Conservation (phyloP, 768 basidiomycete genomes). For the Phallus indusiatus region DNA sequence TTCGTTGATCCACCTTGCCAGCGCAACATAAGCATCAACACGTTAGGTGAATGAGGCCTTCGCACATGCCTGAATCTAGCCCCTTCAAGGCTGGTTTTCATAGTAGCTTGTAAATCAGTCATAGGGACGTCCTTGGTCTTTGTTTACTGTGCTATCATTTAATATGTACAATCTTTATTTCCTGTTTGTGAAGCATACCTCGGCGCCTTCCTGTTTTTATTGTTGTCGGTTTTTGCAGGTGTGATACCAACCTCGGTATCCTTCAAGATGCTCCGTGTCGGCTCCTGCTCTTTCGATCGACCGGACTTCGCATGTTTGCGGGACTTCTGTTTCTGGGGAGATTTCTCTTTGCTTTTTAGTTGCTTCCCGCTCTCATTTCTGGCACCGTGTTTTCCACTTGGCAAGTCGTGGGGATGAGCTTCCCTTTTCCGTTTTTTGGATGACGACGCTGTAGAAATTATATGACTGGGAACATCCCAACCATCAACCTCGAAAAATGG, state of each 20-base stretch:
- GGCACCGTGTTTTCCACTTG: conserved; percentile 43
- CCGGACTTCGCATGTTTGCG: neutral
- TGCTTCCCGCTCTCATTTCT: conserved; percentile 25
- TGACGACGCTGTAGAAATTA: conserved; percentile 28
- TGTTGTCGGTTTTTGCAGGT: neutral
- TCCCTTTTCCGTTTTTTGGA: conserved; percentile 46
- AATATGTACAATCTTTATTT: neutral
- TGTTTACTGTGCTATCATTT: neutral
- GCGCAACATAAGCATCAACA: conserved; percentile 16
- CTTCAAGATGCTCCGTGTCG: neutral
- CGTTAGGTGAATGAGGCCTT: neutral
- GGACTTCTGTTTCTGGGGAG: conserved; percentile 10
- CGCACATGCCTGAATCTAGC: conserved; percentile 71
- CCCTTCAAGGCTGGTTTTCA: conserved; percentile 75
- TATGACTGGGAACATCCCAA: conserved; percentile 43
- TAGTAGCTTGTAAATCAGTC: conserved; percentile 64
- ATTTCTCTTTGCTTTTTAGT: conserved; percentile 4
- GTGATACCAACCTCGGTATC: neutral
- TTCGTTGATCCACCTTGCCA: conserved; percentile 80
- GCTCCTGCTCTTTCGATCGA: conserved; percentile 4
- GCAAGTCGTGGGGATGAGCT: conserved; percentile 27
- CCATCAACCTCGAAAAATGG: conserved; percentile 59
- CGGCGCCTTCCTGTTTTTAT: too few relatives aligned
- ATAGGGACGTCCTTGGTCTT: conserved; percentile 21
- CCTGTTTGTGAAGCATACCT: neutral